These are phyloP conservation scores for Hypholoma sublateritium DNA, from an alignment of 768 basidiomycete genomes.

Conservation along the genomic window DNA sequence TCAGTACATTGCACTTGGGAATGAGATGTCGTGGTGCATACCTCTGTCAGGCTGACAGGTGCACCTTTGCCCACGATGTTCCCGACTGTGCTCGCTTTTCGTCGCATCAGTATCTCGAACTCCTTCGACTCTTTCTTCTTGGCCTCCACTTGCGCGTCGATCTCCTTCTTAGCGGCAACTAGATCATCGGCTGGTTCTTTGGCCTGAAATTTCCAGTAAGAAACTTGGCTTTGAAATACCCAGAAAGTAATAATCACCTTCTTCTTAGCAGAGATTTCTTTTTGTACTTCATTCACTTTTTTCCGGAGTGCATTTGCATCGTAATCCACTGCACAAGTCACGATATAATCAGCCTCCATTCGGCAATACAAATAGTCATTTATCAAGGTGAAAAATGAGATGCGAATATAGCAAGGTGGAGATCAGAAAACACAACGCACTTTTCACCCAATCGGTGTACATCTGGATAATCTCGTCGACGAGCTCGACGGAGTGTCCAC, in stretches of 20 bases:
- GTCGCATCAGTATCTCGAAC: constrained; percentile 74
- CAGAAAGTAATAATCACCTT: constrained; percentile 51
- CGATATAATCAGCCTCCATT: too few species aligned
- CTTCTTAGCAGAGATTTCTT: constrained; percentile 91
- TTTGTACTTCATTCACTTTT: constrained; percentile 88
- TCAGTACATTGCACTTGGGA: neutral
- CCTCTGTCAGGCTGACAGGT: constrained; percentile 88
- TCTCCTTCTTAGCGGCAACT: constrained; percentile 76
- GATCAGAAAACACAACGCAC: constrained; percentile 48
- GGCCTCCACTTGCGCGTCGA: constrained; percentile 78
- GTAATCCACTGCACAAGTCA: constrained; percentile 69
- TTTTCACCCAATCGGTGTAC: constrained; percentile 92
- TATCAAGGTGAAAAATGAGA: neutral
- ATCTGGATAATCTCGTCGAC: constrained; percentile 93
- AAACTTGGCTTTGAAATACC: neutral
- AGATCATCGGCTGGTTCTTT: constrained; percentile 91
- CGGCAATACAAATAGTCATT: neutral
- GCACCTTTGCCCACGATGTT: constrained; percentile 90
- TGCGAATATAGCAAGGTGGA: neutral
- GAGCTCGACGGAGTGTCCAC: constrained; percentile 85
- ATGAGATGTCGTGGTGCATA: constrained; percentile 29
- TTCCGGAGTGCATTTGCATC: constrained; percentile 78
- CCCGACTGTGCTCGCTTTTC: constrained; percentile 79
- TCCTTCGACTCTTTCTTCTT: constrained; percentile 78
- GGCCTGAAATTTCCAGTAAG: constrained; percentile 49